These are phyloP conservation scores for Tetracladium maxilliforme DNA, from an alignment of 2,329 filamentous ascomycete species.

Conservation along the genomic window DNA sequence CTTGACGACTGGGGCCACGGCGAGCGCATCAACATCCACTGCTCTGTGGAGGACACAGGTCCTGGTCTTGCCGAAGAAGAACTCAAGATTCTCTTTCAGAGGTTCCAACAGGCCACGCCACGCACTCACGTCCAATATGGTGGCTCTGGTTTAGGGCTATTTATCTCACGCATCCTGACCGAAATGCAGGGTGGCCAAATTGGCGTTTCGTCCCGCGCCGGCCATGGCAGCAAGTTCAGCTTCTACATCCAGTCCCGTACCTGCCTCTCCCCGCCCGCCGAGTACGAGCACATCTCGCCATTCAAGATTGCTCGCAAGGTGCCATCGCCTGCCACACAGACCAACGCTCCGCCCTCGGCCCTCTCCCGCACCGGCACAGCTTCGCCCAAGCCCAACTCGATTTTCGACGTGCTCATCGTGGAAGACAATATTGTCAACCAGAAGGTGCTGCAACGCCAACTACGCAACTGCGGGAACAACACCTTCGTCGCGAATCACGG, in stretches of 20 bases:
- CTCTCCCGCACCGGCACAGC: not conserved
- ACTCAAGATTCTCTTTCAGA: conserved; percentile 49
- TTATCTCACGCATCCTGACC: conserved; percentile 47
- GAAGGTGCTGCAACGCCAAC: conserved; percentile 44
- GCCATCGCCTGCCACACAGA: not conserved
- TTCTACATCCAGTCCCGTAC: conserved; percentile 47
- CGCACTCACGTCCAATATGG: conserved; percentile 42
- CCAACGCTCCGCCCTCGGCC: not conserved
- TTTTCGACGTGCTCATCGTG: conserved; percentile 38
- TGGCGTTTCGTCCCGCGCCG: conserved; percentile 41
- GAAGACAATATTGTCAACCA: conserved; percentile 58
- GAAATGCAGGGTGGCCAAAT: conserved; percentile 53
- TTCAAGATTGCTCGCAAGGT: too few relatives aligned
- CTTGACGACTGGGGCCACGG: conserved; percentile 17
- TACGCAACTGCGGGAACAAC: conserved; percentile 43
- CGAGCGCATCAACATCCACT: conserved; percentile 19
- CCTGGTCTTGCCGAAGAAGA: conserved; percentile 46
- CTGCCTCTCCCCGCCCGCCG: conserved; percentile 4
- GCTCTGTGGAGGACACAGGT: conserved; percentile 52
- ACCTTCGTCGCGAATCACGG: conserved; percentile 52
- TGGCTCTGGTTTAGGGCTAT: conserved; percentile 46
- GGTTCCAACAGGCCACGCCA: conserved; percentile 47
- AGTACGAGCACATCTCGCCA: not conserved
- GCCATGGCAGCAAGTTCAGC: conserved; percentile 43
- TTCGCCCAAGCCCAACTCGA: not conserved